These are phyloP conservation scores for Thuja plicata DNA, from an alignment of 83 land plant species.

Conservation along the genomic window DNA sequence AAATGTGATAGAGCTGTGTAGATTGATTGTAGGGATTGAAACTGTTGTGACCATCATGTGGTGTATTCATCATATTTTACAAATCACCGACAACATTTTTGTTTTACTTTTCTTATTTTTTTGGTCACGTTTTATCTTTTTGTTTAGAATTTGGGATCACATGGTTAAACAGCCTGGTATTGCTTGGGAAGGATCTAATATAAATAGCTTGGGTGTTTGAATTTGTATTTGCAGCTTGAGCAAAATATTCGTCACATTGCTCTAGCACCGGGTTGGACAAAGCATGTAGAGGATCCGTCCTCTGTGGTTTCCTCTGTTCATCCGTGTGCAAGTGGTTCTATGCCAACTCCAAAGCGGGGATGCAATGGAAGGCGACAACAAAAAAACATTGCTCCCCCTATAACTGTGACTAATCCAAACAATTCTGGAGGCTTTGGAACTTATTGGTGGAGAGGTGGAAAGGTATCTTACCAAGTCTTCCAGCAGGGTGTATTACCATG, in stretches of 20 bases:
- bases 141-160: constrained; percentile 8
- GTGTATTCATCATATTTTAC: no score
- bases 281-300: constrained; percentile 51
- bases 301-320: constrained; percentile 20
- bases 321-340: constrained; percentile 1
- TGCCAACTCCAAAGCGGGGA: constrained; percentile 36
- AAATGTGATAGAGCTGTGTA: no score
- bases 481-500: constrained; percentile 62
- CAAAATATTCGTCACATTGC: constrained; percentile 62
- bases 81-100: neutral
- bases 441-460: constrained; percentile 77
- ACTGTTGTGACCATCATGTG: no score
- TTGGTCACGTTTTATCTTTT: neutral
- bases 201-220: neutral
- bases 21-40: no score
- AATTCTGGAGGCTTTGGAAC: constrained; percentile 11
- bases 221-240: constrained; percentile 61
- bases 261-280: constrained; percentile 70
- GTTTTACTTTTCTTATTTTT: no score
- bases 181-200: neutral
- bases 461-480: constrained; percentile 48
- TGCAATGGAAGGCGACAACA: constrained; percentile 33
- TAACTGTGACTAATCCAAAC: constrained; percentile 10
- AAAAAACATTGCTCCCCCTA: constrained; percentile 25
- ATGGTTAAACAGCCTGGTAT: neutral